Evolutionary conservation across 495 filamentous ascomycete genomes (phyloP), one percentile per base, ranked within the genome.

Genomic region (Hypoxylon perforatum): DNA sequence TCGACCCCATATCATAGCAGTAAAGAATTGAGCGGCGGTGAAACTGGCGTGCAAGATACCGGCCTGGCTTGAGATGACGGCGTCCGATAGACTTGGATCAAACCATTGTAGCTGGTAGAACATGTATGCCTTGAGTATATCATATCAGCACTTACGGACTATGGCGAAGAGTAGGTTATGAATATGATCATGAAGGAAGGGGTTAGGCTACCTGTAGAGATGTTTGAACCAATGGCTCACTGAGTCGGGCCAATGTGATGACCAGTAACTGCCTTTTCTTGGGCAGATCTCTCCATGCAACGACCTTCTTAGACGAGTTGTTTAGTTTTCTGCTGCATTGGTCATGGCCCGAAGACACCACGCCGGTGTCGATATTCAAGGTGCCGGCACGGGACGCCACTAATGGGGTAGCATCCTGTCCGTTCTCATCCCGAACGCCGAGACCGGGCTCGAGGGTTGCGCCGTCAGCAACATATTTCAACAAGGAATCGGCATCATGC

Each of bases 1-100:
- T 0, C 90, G 84, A 4, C 92, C 92, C 92, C 92, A 95, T 19
- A 91, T 72, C 74, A 96, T 91, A n/a, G 90, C 91, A 0, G 92
- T 94, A 22, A 91, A 80, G 74, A 93, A 93, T 78, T 96, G 92
- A 6, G 91, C 90, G 5, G 88, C 90, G 0, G 91, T 91, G 72
- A 95, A 96, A 61, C 86, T 86, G 33, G 89, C 91, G 63, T 91
- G 88, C 41, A 96, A 80, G 28, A 94, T 83, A 48, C 92, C 92
- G 3, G 90, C 91, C 65, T 94, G 92, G 19, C 84, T 85, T 7
- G 92, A 86, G 60, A 95, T 92, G 36, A 85, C 84, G 0, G 89
- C 84, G 67, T 89, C 85, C 18, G 89, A 83, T 17, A 91, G 81
- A 35, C 75, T 83, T 46, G 82, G 80, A 36, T 90, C 83, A 61